Base-by-base conservation (phyloP, 2,329 filamentous ascomycete species). In the Pyrenochaeta sp. region DNA sequence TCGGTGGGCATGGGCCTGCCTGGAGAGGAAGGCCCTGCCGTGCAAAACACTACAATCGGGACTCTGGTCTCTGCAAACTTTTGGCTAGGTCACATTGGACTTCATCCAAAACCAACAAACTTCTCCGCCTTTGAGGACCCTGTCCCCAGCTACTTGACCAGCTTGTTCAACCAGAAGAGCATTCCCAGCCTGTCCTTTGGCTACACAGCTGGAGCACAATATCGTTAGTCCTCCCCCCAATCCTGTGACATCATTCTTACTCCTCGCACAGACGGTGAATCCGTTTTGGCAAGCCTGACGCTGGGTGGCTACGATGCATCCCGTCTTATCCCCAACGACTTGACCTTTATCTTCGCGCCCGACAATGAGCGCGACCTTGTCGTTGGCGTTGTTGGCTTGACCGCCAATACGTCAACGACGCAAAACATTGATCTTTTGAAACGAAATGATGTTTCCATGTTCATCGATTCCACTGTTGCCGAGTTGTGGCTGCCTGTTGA, bases 131-230 rank as follows among this genome's bases (percentile, higher is more conserved):
- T 65, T 70, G 80, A 55, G 73, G 81, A 58, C 70, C 81, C 44
- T 61, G 85, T 60, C 72, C 81, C 54, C 69, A 85, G 61, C 72
- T 87, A 72, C 51, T 72, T 78, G 63, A 69, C 68, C 2, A 52
- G 59, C 37, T 80, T 88, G 29, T 80, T 84, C 60, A 69, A 77
- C 8, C 59, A 67, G 31, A 80, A 81, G 7, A 74, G 72, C 44
- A 87, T 90, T 34, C 84, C 87, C 1, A 90, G 87, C 64, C 77
- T 89, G 50, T 88, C 85, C 28, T 90, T 88, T 63, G 87, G 85
- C 37, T 91, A 86, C 65, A 90, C 88, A 3, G 87, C 87, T 27
- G 88, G 88, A 11, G 86, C 86, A n/a, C 80, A 80, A 49, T 90
- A 90, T 61, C 79, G 85, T 85, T 73, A 66, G 80, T 69, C 19